phyloP scores from a whole-genome alignment of 225 moss, liverwort and hornwort species.

The Marchantia polymorpha region DNA sequence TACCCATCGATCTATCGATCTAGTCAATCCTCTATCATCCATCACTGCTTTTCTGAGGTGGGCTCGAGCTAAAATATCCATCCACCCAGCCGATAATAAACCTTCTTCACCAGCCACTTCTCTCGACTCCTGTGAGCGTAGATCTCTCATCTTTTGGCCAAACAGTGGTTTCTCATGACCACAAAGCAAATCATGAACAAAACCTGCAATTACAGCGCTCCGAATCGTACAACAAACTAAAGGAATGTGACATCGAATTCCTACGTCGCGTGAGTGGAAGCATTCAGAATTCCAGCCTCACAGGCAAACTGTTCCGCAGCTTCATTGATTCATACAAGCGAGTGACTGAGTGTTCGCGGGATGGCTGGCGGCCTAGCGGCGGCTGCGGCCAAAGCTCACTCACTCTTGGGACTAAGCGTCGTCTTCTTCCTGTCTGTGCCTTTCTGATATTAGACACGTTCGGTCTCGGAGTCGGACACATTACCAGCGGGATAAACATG shows the following conservation, averaged over 20 bases:
- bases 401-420: neutral
- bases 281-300: neutral
- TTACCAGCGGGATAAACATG: neutral
- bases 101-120: neutral
- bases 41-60: too few species aligned
- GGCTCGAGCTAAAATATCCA: too few species aligned
- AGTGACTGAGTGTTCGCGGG: neutral
- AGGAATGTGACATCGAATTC: neutral
- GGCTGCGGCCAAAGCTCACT: neutral
- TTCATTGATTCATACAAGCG: neutral
- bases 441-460: neutral
- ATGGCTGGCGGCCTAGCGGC: neutral
- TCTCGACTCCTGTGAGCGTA: neutral
- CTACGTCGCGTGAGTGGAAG: neutral
- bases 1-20: too few species aligned
- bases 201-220: neutral
- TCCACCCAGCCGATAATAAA: too few species aligned
- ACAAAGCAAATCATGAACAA: neutral
- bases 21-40: too few species aligned
- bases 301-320: neutral
- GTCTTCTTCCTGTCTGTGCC: neutral
- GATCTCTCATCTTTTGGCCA: neutral
- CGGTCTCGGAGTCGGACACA: neutral
- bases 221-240: neutral
- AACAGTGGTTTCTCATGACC: constrained; percentile 4